Base-by-base conservation (phyloP, 805 yeast genomes). In the Sugiyamaella marilandica region DNA sequence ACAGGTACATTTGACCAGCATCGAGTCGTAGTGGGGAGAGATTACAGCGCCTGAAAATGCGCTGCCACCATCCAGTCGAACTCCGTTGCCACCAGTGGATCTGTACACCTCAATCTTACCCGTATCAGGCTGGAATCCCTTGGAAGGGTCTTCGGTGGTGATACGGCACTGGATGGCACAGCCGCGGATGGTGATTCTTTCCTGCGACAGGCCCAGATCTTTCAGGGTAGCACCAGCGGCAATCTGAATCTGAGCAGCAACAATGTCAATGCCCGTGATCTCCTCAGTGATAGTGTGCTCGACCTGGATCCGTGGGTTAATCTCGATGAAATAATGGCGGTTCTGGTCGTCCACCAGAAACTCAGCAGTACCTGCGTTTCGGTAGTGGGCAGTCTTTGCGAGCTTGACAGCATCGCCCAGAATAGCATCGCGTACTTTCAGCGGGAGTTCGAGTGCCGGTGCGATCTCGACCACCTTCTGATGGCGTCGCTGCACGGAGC, bases 401-500 rank as follows among this genome's bases (percentile, higher is more conserved):
- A 92, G 80, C 69, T 80, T 89, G 58, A 92, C 98, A 19, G 99
- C 99, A 69, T 94, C 99, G 43, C 87, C 81, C 65, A 94, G 78
- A 61, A 94, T 95, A 50, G 96, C 92, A 66, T 92, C 91, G 69
- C 99, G 83, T 35, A 91, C 94, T 26, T 76, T 77, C 46, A 75
- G 70, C 21, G 97, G 95, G 62, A 94, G 75, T 57, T 90, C 89
- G 73, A 87, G 85, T 36, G 98, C 97, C 10, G 99, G 98, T 3
- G 99, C 99, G 63, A 92, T 90, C 73, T 92, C 99, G 36, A 92
- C 98, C 50, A 92, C 99, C 74, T 92, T 92, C 75, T 92, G 99
- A 72, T 92, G 99, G 76, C 99, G 87, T 78, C 99, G 87, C 77
- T 92, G 99, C 50, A 92, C 99, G n/a, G 97, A 90, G 74, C 99